Evolutionary conservation across 768 basidiomycete species (phyloP).

Genomic region (Pleurotus tuoliensis): DNA sequence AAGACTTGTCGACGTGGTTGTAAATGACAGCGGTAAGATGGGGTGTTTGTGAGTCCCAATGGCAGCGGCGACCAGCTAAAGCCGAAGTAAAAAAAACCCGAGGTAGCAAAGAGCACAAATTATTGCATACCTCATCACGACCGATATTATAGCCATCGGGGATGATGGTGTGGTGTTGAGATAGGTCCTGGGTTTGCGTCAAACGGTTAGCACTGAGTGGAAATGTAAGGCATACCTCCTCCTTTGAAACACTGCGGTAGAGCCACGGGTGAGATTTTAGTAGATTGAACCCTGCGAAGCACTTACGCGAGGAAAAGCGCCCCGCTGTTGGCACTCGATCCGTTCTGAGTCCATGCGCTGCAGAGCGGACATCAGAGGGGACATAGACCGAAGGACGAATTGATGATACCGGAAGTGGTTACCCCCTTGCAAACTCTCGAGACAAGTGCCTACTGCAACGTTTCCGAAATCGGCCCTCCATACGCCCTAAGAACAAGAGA

Average conservation of each 20-base stretch:
- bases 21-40: conserved; percentile 43
- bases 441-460: conserved; percentile 60
- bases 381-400: conserved; percentile 16
- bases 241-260: conserved; percentile 38
- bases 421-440: conserved; percentile 75
- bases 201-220: not conserved
- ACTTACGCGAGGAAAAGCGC: conserved; percentile 62
- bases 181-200: conserved; percentile 21
- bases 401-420: conserved; percentile 57
- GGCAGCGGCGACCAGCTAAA: conserved; percentile 13
- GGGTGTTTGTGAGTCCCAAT: conserved; percentile 26
- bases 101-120: not conserved
- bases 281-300: no score
- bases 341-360: conserved; percentile 59
- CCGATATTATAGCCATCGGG: conserved; percentile 50
- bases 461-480: conserved; percentile 77
- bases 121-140: conserved; percentile 19
- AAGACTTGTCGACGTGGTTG: conserved; percentile 39
- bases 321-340: conserved; percentile 36
- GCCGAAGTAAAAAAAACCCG: not conserved
- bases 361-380: conserved; percentile 15
- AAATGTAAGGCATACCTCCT: conserved; percentile 21
- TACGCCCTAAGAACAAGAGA: conserved; percentile 44
- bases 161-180: conserved; percentile 35
- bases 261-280: no score